These are phyloP conservation scores for Ramaria rubella DNA, from an alignment of 768 basidiomycete species.

Conservation along the genomic window DNA sequence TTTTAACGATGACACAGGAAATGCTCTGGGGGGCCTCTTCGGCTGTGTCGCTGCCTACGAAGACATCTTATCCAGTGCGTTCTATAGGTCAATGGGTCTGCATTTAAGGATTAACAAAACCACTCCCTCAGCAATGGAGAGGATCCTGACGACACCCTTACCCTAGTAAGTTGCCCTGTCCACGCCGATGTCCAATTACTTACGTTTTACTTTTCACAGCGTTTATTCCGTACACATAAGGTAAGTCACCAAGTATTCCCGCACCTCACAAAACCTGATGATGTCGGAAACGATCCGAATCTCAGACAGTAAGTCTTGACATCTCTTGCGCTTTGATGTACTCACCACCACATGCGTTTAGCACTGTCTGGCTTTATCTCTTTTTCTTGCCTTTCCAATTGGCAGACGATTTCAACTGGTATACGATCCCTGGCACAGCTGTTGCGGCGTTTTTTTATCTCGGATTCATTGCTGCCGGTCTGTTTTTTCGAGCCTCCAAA, in stretches of 20 bases:
- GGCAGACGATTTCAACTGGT: constrained; percentile 53
- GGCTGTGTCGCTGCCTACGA: constrained; percentile 46
- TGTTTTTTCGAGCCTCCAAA: constrained; percentile 17
- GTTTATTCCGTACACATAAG: constrained; percentile 61
- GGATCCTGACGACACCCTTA: constrained; percentile 55
- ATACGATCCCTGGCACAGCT: constrained; percentile 58
- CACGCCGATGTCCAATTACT: not conserved
- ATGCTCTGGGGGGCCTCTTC: constrained; percentile 45
- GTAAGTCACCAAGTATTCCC: constrained; percentile 28
- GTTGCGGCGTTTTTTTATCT: constrained; percentile 68
- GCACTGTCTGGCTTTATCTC: constrained; percentile 66
- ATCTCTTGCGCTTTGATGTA: not conserved
- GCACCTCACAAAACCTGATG: not conserved
- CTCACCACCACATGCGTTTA: constrained; percentile 6
- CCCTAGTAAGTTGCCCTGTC: constrained; percentile 46
- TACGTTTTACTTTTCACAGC: constrained; percentile 25
- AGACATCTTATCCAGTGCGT: constrained; percentile 43
- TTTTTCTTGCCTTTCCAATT: constrained; percentile 77
- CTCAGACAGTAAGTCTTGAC: constrained; percentile 15
- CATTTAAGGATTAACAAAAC: not conserved
- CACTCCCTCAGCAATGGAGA: constrained; percentile 41
- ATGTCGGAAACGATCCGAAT: not conserved
- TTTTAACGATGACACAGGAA: constrained; percentile 28
- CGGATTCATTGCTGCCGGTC: constrained; percentile 64
- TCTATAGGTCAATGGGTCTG: not conserved